A percentile compares a stretch with the other conserved stretches of the same genome.
These are phyloP conservation scores for Microthlaspi erraticum DNA, from an alignment of 345 rosid species.

Conservation along the genomic window DNA sequence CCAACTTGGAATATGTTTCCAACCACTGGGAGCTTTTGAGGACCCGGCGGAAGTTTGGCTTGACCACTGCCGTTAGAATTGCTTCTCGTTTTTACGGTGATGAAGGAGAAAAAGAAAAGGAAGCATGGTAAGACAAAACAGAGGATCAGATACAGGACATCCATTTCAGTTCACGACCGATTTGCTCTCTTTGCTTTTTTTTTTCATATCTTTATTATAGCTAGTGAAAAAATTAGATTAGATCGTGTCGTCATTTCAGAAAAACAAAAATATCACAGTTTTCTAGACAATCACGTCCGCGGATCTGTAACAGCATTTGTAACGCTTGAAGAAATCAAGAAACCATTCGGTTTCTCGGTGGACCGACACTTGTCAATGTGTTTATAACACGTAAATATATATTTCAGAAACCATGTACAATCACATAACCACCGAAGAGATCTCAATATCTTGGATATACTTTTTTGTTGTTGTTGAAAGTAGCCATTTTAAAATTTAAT, in stretches of 20 bases:
- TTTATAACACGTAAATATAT: neutral
- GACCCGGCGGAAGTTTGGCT: constrained; percentile 20
- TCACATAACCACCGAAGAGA: neutral
- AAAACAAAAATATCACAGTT: neutral
- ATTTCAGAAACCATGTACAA: neutral
- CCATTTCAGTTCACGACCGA: constrained; percentile 10
- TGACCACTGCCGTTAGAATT: neutral
- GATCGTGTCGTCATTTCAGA: neutral
- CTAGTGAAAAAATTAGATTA: neutral
- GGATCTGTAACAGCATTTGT: neutral
- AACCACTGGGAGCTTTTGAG: neutral
- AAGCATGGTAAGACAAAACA: neutral
- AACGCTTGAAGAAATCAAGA: constrained; percentile 1
- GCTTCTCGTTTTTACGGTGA: constrained; percentile 2
- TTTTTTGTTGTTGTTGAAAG: too few relatives aligned
- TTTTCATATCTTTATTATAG: neutral
- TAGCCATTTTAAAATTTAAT: too few relatives aligned
- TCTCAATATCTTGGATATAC: too few relatives aligned
- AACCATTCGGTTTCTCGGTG: constrained; percentile 3
- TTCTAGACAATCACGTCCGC: neutral
- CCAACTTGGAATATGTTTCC: constrained; percentile 52
- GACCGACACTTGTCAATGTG: neutral
- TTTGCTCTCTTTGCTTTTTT: neutral
- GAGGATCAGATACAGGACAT: neutral
- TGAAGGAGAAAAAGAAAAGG: neutral